Evolutionary conservation across 768 basidiomycete species (phyloP), one percentile per base, ranked within the genome.

Genomic region (Suillus spraguei): DNA sequence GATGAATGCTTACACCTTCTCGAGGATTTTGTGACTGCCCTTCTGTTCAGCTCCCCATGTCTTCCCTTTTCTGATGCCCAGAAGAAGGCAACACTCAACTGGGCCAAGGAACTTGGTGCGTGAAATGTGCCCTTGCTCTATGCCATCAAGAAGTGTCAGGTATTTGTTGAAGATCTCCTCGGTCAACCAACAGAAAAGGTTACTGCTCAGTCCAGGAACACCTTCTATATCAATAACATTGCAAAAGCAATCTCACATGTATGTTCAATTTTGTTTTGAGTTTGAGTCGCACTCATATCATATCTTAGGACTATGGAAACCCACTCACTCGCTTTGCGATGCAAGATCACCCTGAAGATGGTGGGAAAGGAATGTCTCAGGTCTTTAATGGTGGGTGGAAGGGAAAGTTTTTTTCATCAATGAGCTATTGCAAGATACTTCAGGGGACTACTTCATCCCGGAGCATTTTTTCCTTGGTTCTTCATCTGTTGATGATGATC

Each of bases 31-130:
- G 61, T 66, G 16, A 74, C 71, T 0, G 65, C 70, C 54, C 59
- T 73, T 32, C 63, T 76, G 22, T 76, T 76, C 62, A 72, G 64
- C 33, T 74, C 73, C 11, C 67, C 73, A 2, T 55, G 66, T 2
- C 54, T 76, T 5, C 69, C 67, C 2, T 76, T 76, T 59, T 76
- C 75, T 11, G 63, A 67, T 16, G 46, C 65, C 16, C 75, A 76
- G 62, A 62, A 76, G 59, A 62, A 63, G 42, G 73, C 75, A 3
- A 62, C 74, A 14, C 60, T 76, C 13, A 58, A 42, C 10, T 76
- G 71, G 69, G 75, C 68, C 4, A 69, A 67, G 39, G 66, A 64
- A 7, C 61, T 76, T n/a, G 68, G 73, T 2, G 75, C 69, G 11
- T 11, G 38, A 22, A 62, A 70, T 56, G 69, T 76, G 5, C 74